These are phyloP conservation scores for Rhodosporidiobolus odoratus DNA, from an alignment of 768 basidiomycete genomes.

Conservation along the genomic window DNA sequence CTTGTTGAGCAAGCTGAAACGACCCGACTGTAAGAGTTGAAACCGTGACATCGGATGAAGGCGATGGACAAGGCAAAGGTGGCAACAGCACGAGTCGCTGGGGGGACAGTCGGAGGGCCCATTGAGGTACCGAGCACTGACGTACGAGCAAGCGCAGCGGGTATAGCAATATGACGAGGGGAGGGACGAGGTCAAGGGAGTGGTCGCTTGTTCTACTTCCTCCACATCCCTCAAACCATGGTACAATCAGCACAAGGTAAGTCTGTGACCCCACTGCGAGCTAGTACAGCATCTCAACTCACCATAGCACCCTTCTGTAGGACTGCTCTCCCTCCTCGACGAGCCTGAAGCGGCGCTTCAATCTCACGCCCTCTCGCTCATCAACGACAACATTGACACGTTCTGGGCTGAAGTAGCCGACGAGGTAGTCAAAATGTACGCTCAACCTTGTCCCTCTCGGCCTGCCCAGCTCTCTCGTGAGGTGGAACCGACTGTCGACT, in stretches of 20 bases:
- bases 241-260: slow-evolving; percentile 32
- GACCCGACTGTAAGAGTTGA: no score
- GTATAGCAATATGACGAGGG: no score
- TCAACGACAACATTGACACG: slow-evolving; percentile 77
- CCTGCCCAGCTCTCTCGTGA: slow-evolving; percentile 5
- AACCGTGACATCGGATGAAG: no score
- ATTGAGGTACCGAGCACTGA: no score
- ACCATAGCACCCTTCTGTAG: not conserved
- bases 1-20: no score
- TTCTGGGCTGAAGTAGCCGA: slow-evolving; percentile 99
- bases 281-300: not conserved
- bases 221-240: slow-evolving; percentile 1
- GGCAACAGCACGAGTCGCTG: no score
- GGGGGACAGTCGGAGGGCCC: no score
- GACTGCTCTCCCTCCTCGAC: slow-evolving; percentile 76
- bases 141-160: no score
- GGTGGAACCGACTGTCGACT: not conserved
- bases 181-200: no score
- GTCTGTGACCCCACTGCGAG: accelerated
- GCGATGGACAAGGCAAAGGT: no score
- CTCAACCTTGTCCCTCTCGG: slow-evolving; percentile 20
- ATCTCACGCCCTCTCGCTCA: slow-evolving; percentile 78
- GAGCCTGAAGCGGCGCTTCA: slow-evolving; percentile 82
- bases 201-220: not conserved
- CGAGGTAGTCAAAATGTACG: slow-evolving; percentile 80